Conservation (phyloP, 2,329 filamentous ascomycete genomes). For the Rhinocladiella similis region DNA sequence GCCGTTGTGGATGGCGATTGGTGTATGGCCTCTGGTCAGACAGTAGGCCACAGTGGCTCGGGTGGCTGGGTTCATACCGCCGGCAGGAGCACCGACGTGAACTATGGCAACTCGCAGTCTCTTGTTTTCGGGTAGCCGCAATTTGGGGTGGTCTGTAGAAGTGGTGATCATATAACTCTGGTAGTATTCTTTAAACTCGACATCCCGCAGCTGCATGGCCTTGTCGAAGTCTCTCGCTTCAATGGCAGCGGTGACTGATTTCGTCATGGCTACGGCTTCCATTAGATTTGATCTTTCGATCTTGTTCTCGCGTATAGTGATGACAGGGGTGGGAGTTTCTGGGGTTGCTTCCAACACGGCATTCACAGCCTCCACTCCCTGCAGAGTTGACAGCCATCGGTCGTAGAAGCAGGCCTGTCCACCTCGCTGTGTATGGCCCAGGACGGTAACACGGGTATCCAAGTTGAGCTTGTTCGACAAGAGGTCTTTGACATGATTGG, state of each 20-base stretch:
- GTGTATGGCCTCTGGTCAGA: slow-evolving; percentile 84
- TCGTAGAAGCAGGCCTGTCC: slow-evolving; percentile 92
- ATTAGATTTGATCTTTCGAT: slow-evolving; percentile 88
- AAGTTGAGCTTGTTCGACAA: slow-evolving; percentile 78
- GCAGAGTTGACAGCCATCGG: slow-evolving; percentile 85
- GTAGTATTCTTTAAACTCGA: slow-evolving; percentile 92
- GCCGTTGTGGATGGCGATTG: slow-evolving; percentile 91
- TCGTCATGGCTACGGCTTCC: slow-evolving; percentile 82
- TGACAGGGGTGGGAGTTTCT: slow-evolving; percentile 87
- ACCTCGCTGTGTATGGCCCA: slow-evolving; percentile 96
- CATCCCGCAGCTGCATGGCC: slow-evolving; percentile 85
- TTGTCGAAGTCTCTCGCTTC: slow-evolving; percentile 79
- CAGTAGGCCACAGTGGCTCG: slow-evolving; percentile 93
- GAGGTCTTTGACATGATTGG: slow-evolving; percentile 79
- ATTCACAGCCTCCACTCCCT: slow-evolving; percentile 91
- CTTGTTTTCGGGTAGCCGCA: slow-evolving; percentile 70
- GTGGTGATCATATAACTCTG: slow-evolving; percentile 89
- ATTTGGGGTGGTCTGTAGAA: slow-evolving; percentile 70
- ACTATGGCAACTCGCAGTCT: slow-evolving; percentile 93
- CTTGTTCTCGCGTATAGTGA: slow-evolving; percentile 97
- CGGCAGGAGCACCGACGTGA: slow-evolving; percentile 93
- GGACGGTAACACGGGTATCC: slow-evolving; percentile 90
- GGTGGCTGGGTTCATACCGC: slow-evolving; percentile 97
- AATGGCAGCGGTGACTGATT: slow-evolving; percentile 80
- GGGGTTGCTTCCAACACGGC: slow-evolving; percentile 87